Evolutionary conservation across 2,329 filamentous ascomycete species (phyloP), one percentile per base, ranked within the genome.

Genomic region (Sporothrix globosa): DNA sequence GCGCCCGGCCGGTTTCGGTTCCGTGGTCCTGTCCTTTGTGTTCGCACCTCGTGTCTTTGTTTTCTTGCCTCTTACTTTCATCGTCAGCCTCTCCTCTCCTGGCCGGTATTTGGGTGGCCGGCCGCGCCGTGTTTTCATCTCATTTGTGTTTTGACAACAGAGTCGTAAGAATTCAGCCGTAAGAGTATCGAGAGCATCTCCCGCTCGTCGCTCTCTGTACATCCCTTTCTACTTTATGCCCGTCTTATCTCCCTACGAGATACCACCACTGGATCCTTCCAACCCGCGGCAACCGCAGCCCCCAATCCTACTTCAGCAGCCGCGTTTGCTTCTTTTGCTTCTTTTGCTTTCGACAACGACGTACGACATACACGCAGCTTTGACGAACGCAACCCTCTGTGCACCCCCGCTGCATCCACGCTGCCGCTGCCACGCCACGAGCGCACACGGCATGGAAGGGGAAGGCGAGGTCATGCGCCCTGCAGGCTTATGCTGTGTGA

Each of bases 401-500:
- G 10, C 44, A 17, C 11, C 10, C 10, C 17, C 44, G 44, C 44
- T 46, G 44, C 44, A 46, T 17, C 11, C 34, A 60, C 19, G 41
- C 54, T n/a, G 27, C 30, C 41, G 30, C 19, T 19, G 30, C n/a
- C n/a, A n/a, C n/a, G n/a, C n/a, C n/a, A n/a, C n/a, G n/a, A n/a
- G n/a, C n/a, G n/a, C n/a, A n/a, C n/a, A n/a, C n/a, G n/a, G 41
- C 41, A 41, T 19, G 56, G 14, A 34, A 30, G 21, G 2, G 52
- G 3, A 30, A 54, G 2, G 56, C 24, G 56, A 60, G 56, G 56
- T 61, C 44, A 39, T n/a, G 44, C 56, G 41, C 56, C 21, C 56
- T 61, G 34, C 34, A 61, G 34, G 56, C n/a, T 24, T 24, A 61
- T 61, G 56, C 56, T 44, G 34, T 11, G 56, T 61, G 56, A 61